Evolutionary conservation across 23 red algal species (phyloP).

Genomic region (Pyropia yezoensis): DNA sequence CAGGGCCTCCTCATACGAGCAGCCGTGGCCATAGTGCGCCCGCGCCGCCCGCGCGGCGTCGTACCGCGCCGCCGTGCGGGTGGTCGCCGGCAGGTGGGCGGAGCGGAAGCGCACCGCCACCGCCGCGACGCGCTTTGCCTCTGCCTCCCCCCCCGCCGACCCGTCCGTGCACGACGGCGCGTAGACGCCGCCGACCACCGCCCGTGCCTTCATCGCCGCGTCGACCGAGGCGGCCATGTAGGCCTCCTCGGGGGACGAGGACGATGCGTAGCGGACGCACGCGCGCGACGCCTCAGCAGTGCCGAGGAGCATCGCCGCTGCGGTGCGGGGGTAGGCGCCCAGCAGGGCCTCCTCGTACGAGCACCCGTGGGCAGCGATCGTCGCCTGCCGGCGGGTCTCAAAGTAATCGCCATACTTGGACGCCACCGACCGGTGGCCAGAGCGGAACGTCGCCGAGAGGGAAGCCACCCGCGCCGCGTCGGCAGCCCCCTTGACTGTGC

Average conservation of each 20-base stretch:
- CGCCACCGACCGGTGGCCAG: constrained; percentile 14
- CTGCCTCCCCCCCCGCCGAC: constrained; percentile 16
- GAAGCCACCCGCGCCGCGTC: constrained; percentile 22
- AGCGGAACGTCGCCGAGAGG: constrained; percentile 28
- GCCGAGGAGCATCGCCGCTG: constrained; percentile 8
- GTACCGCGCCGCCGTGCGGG: constrained; percentile 12
- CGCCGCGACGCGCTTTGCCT: constrained; percentile 23
- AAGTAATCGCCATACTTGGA: constrained; percentile 26
- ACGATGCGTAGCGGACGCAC: constrained; percentile 22
- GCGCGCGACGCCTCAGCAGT: constrained; percentile 16
- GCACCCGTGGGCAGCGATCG: constrained; percentile 30
- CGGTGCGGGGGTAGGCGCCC: constrained; percentile 1
- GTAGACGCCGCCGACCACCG: constrained; percentile 34
- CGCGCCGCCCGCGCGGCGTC: constrained; percentile 17
- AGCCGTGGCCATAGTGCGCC: constrained; percentile 24
- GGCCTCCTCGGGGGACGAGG: constrained; percentile 1
- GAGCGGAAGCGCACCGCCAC: constrained; percentile 20
- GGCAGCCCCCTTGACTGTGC: constrained; percentile 28
- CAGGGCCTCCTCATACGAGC: constrained; percentile 37
- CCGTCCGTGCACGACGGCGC: constrained; percentile 28
- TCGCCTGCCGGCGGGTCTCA: constrained; percentile 34
- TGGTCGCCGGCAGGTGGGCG: constrained; percentile 1
- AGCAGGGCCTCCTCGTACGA: constrained; percentile 29
- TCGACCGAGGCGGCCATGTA: constrained; percentile 53
- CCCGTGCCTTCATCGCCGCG: constrained; percentile 8